Evolutionary conservation across 2,329 filamentous ascomycete genomes (phyloP), one percentile per base, ranked within the genome.

Genomic region (Akanthomyces muscarius): DNA sequence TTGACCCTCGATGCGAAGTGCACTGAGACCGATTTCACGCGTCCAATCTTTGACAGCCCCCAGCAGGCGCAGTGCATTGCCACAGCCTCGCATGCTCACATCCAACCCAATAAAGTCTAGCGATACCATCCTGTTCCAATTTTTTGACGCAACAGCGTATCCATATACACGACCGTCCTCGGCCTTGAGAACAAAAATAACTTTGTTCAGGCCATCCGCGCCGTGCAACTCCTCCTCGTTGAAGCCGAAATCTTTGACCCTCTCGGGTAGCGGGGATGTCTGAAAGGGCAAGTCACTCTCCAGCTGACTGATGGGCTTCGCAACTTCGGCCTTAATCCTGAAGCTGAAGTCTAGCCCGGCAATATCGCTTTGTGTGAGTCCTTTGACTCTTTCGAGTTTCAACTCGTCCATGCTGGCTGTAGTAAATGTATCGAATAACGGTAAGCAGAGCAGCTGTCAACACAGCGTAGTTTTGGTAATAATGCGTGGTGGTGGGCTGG

Each of bases 81-180:
- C 65, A 1, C 44, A 6, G 14, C 66, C 64, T 16, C 65, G 63
- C 33, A 65, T 48, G 30, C 52, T 63, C 36, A 51, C 63, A 45
- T 68, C 65, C 3, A 67, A 36, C 10, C 55, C 64, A n/a, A 68
- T 63, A 13, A 59, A 66, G 4, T 65, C 57, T 23, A 68, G 48
- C 16, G 42, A 42, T 4, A 64, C 67, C 67, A 68, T 65, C 36
- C 62, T 66, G 28, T 67, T 68, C 67, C 67, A 68, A 42, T 41
- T 54, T 6, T 52, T 65, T 5, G 61, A 53, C 8, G 67, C 67
- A 38, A 65, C 48, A 2, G 63, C 28, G 7, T 66, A 68, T 38
- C 65, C 66, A 14, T 60, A 51, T 1, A 67, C 25, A 14, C 58
- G 25, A 21, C 45, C 52, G 6, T 38, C 16, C 18, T 61, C 52